A percentile compares a stretch with the other conserved stretches of the same genome.
Evolutionary conservation across 2,329 filamentous ascomycete genomes (phyloP).

Genomic region (Aspergillus fischeri): DNA sequence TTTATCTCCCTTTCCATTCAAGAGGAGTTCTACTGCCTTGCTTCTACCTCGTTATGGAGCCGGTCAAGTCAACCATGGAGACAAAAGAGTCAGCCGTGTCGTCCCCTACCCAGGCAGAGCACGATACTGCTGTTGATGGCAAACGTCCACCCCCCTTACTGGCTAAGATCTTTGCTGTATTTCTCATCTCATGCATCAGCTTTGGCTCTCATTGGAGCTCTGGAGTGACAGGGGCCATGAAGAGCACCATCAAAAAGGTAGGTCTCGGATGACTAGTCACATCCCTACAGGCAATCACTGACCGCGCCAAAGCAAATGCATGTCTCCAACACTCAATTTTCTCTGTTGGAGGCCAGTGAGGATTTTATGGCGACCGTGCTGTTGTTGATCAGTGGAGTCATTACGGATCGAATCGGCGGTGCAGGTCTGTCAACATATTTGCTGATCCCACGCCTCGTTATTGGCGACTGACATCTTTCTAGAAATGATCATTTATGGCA

Average conservation of each 20-base stretch:
- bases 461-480: background rate
- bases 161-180: slow-evolving; percentile 43
- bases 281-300: background rate
- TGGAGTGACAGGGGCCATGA: slow-evolving; percentile 59
- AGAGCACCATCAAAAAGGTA: slow-evolving; percentile 57
- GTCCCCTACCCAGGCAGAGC: background rate
- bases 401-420: slow-evolving; percentile 58
- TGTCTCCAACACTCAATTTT: slow-evolving; percentile 58
- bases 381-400: slow-evolving; percentile 51
- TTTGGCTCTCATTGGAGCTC: slow-evolving; percentile 59
- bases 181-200: slow-evolving; percentile 46
- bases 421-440: slow-evolving; percentile 37
- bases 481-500: slow-evolving; percentile 58
- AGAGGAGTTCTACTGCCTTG: background rate
- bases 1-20: background rate
- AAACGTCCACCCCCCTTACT: slow-evolving; percentile 24
- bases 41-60: background rate
- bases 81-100: background rate
- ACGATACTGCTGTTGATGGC: slow-evolving; percentile 3
- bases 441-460: background rate
- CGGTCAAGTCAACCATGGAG: background rate
- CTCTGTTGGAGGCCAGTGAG: slow-evolving; percentile 57
- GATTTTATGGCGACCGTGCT: slow-evolving; percentile 59
- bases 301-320: slow-evolving; percentile 40
- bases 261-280: slow-evolving; percentile 1